A percentile compares a stretch with the other conserved stretches of the same genome.
Evolutionary conservation across 148 eudicot species (phyloP).

Genomic region (Salicornia ramosissima): DNA sequence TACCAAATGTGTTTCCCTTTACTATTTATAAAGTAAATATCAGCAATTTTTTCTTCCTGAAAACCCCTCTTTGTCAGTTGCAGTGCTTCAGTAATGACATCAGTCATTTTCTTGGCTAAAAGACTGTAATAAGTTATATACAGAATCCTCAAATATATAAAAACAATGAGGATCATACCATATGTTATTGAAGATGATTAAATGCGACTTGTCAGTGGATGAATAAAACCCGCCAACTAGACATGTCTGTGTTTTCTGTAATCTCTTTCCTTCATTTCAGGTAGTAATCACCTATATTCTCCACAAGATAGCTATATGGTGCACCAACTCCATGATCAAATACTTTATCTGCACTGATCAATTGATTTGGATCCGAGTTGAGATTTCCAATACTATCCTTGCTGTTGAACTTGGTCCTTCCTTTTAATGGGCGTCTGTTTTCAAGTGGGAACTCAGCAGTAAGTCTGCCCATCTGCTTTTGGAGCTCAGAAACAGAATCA

Average conservation of each 20-base stretch:
- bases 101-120: slow-evolving; percentile 11
- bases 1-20: slow-evolving; percentile 12
- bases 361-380: slow-evolving; percentile 36
- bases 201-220: slow-evolving; percentile 23
- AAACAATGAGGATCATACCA: slow-evolving; percentile 27
- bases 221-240: slow-evolving; percentile 20
- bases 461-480: slow-evolving; percentile 91
- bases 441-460: slow-evolving; percentile 80
- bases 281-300: slow-evolving; percentile 53
- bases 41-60: slow-evolving; percentile 11
- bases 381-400: slow-evolving; percentile 41
- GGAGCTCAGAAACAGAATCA: slow-evolving; percentile 87
- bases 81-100: slow-evolving; percentile 12
- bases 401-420: slow-evolving; percentile 44
- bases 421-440: slow-evolving; percentile 52
- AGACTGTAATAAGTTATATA: slow-evolving; percentile 30
- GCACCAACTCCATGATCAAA: slow-evolving; percentile 46
- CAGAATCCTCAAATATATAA: slow-evolving; percentile 33
- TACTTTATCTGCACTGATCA: slow-evolving; percentile 34
- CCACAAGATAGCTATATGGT: slow-evolving; percentile 61
- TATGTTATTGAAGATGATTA: slow-evolving; percentile 25
- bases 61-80: slow-evolving; percentile 15
- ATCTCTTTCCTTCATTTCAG: slow-evolving; percentile 31
- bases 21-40: not conserved
- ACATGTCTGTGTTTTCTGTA: not conserved